Evolutionary conservation across 208 protist species (phyloP), one percentile per base, ranked within the genome.

Genomic region (Wallacemonas sp.): DNA sequence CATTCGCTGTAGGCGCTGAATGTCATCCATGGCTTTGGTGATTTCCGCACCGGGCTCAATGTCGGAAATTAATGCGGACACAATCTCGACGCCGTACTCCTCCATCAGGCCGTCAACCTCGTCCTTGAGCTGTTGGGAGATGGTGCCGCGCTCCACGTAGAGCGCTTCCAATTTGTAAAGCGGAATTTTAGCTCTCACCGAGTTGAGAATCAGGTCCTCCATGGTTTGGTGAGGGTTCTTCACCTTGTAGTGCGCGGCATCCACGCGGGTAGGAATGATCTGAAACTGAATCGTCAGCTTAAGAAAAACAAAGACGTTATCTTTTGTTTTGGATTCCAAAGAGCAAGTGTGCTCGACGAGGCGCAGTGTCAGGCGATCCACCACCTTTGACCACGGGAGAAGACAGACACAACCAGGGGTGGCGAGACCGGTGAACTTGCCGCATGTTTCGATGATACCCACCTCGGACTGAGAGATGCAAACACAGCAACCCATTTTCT

Each of bases 251-350:
- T 79, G 75, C 24, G 72, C 66, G 30, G 67, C 75, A 8, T 74
- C 47, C 19, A 82, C 65, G 30, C 77, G 70, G 17, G 70, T 66
- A 4, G 71, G 63, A 9, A 81, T 72, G 36, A 86, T 69, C 63
- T 90, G 82, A 30, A 79, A 77, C 63, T 86, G 82, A 21, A 91
- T 45, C n/a, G 75, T 74, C 21, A 90, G 77, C 19, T 41, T 39
- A 6, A 91, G n/a, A 14, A 3, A 69, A 24, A 95, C 83, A 49
- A 91, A 91, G n/a, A 92, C 88, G 67, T 93, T 95, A 75, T 93
- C 89, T 54, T 91, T 91, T n/a, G 86, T 93, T 55, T 95, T 95
- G 12, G 85, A 89, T 26, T 88, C 61, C 9, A 90, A 41, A 1
- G 31, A 65, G 34, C 81, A 42, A 5, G 70, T 30, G 45, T 79